These are phyloP conservation scores for Penicillium expansum DNA, from an alignment of 2,329 filamentous ascomycete genomes.

Conservation along the genomic window DNA sequence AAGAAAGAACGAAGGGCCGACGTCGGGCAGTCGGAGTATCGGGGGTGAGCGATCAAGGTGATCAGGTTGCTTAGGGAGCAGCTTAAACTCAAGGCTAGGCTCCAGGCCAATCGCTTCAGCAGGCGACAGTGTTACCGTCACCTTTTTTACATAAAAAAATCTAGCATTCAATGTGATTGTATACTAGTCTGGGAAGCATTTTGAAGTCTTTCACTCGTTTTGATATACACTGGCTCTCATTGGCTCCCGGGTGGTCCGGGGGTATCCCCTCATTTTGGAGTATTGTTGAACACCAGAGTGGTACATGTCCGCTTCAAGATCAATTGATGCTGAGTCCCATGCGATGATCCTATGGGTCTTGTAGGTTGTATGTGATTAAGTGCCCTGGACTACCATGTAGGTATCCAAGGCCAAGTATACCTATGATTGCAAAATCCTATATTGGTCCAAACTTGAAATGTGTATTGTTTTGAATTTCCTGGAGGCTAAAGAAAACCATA, in stretches of 20 bases:
- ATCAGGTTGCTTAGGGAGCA: too few relatives aligned
- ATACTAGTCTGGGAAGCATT: neutral
- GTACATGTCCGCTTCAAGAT: neutral
- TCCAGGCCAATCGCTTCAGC: too few relatives aligned
- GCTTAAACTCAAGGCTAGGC: too few relatives aligned
- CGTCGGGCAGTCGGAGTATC: too few relatives aligned
- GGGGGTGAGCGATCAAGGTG: too few relatives aligned
- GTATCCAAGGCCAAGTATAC: neutral
- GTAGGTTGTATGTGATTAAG: neutral
- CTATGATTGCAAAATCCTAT: neutral
- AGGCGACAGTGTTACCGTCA: neutral
- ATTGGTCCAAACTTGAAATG: neutral
- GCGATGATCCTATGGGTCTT: neutral
- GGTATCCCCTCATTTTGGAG: slow-evolving; percentile 7
- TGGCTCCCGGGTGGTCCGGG: slow-evolving; percentile 18
- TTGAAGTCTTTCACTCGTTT: slow-evolving; percentile 19
- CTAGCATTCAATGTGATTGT: neutral
- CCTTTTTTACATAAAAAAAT: neutral
- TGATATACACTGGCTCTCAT: slow-evolving; percentile 31
- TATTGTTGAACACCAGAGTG: neutral
- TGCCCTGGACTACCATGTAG: neutral
- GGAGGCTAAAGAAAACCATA: slow-evolving; percentile 18
- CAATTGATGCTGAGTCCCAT: neutral
- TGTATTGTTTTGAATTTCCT: slow-evolving; percentile 11
- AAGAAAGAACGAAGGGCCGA: too few relatives aligned